Base-by-base conservation (phyloP, 2,329 filamentous ascomycete species). In the Aspergillus pseudotamarii region DNA sequence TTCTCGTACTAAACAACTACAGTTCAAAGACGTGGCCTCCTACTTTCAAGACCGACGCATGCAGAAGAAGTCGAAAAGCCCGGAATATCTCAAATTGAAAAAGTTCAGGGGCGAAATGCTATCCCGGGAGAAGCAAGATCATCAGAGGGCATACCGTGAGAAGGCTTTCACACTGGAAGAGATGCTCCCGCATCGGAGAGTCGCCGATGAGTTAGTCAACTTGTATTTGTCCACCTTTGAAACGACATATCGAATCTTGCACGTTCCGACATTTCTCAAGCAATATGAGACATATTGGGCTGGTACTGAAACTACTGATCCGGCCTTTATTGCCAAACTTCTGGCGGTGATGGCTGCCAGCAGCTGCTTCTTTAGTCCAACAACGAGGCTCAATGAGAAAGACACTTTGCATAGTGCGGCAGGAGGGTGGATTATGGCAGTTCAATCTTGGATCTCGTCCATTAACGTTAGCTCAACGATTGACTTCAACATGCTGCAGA, bases 261-360 rank as follows among this genome's bases (percentile, higher is more conserved):
- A 90, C 70, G 71, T 85, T 1, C 86, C 87, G 0, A 83, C 82
- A 0, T 89, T 90, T 65, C 76, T 80, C 51, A 77, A 77, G 12
- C 83, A 87, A 36, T 89, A 88, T 66, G 82, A 85, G 26, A 78
- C 80, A 0, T 72, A 85, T 12, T 89, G 87, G 86, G 75, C 73
- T 0, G 78, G 79, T 19, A 79, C 80, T 0, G 67, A 73, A 23
- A 73, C 75, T 0, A 75, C 79, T 2, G 82, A 78, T 34, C 70
- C 76, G 19, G 73, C 76, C 8, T 89, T 89, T 56, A 63, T 88
- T 1, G 79, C 77, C 1, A 77, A 78, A 50, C 64, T 80, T 12
- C 68, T 80, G 12, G 75, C 76, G 1, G 66, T 79, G 23, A 72
- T 75, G 65, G 75, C 78, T 26, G 76, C 76, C 12, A 81, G 85